Evolutionary conservation across 2,329 filamentous ascomycete genomes (phyloP), one percentile per base, ranked within the genome.

Genomic region (Arachnopeziza araneosa): DNA sequence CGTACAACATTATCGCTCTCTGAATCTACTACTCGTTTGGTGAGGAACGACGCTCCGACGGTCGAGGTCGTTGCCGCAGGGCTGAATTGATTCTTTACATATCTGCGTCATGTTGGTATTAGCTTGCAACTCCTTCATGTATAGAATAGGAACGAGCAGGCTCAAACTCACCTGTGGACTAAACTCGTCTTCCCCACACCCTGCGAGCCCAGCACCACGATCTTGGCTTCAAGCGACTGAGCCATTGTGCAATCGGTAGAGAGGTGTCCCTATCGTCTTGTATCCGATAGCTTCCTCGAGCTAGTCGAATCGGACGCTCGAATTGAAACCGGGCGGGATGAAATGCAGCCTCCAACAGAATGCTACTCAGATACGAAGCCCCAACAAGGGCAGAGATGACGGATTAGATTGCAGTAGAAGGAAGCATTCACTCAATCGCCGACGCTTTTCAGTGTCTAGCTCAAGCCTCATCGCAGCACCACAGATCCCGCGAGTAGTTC

Each of bases 1-100:
- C 93, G 86, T 44, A 97, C 91, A 24, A 90, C 81, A 1, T 91
- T 95, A 69, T 93, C 90, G 23, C 88, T 90, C 72, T 96, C 90
- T 63, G 84, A 85, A 75, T 97, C 93, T 66, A 90, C 80, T 62
- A 92, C 87, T 70, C 87, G 85, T 76, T 92, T 92, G 51, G 89
- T 89, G 72, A 91, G 80, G 74, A 92, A 92, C 71, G 86, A 90
- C 26, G 89, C 89, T 72, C 89, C 89, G 60, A 93, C 86, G n/a
- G 89, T 93, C 5, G 86, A 89, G 3, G 68, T 69, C 21, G 64
- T 71, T 1, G 76, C 69, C 19, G 66, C 64, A 17, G 70, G 70
- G 17, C 59, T 60, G 63, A 72, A 72, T 59, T 70, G 63, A 59
- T 72, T 72, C 62, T 70, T 71, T 19, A 72, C 66, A 62, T 89